These are phyloP conservation scores for Stereocaulon alpinum DNA, from an alignment of 495 filamentous ascomycete species.

Conservation along the genomic window DNA sequence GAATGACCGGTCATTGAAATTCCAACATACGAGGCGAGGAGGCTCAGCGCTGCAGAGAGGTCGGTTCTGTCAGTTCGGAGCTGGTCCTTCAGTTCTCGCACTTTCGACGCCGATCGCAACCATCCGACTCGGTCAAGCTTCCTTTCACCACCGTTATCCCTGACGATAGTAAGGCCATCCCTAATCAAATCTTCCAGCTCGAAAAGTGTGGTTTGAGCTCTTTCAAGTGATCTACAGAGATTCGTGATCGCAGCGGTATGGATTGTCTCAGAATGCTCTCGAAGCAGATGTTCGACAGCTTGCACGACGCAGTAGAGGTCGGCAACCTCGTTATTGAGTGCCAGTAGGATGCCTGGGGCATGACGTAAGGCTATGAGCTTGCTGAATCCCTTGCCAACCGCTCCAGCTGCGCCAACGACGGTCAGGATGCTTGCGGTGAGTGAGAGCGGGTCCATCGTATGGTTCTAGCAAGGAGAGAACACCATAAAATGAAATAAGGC, in stretches of 20 bases:
- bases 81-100: no score
- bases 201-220: no score
- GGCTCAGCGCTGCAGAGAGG: no score
- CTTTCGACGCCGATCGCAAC: no score
- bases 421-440: conserved; percentile 3
- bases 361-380: neutral
- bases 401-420: neutral
- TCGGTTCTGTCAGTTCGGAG: no score
- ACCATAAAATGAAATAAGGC: no score
- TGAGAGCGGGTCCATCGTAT: conserved; percentile 4
- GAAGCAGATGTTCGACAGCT: neutral
- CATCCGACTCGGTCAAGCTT: no score
- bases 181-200: no score
- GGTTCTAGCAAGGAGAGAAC: neutral
- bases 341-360: neutral
- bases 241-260: neutral
- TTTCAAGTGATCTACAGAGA: neutral
- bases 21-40: no score
- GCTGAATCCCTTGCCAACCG: neutral
- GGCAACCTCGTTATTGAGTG: conserved; percentile 7
- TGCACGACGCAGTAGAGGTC: neutral
- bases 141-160: no score
- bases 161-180: no score
- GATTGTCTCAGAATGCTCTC: neutral
- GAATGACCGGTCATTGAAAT: neutral